phyloP scores from a whole-genome alignment of 2,329 filamentous ascomycete genomes.

The Aspergillus candidus region DNA sequence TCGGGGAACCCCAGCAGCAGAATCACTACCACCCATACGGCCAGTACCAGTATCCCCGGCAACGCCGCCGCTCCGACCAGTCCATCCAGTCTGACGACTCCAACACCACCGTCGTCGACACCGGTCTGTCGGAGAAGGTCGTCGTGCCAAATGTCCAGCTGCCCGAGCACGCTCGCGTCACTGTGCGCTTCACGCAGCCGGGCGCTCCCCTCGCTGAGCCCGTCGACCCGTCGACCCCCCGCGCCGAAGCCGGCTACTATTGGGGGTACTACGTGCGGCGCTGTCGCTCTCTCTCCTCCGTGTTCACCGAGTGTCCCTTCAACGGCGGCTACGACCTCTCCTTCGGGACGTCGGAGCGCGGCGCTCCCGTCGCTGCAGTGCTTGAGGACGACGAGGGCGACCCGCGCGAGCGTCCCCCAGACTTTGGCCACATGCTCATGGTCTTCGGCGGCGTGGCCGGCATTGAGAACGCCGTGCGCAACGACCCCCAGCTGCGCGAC shows the following conservation, averaged over 20 bases:
- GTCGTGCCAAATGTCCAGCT: slow-evolving; percentile 53
- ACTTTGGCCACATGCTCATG: slow-evolving; percentile 62
- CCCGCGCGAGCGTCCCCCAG: slow-evolving; percentile 36
- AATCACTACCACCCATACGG: no score
- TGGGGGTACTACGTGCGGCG: slow-evolving; percentile 74
- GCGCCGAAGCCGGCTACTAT: slow-evolving; percentile 73
- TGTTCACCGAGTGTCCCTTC: slow-evolving; percentile 71
- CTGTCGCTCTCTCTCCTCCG: slow-evolving; percentile 59
- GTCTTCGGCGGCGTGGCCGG: slow-evolving; percentile 78
- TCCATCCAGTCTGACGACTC: background rate
- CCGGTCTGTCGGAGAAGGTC: slow-evolving; percentile 44
- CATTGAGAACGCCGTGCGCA: slow-evolving; percentile 66
- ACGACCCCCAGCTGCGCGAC: slow-evolving; percentile 52
- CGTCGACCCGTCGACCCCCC: slow-evolving; percentile 62
- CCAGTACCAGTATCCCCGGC: slow-evolving; percentile 27
- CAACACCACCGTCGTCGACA: slow-evolving; percentile 39
- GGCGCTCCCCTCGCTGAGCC: slow-evolving; percentile 46
- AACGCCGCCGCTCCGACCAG: slow-evolving; percentile 13
- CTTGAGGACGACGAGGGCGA: slow-evolving; percentile 34
- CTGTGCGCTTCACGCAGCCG: slow-evolving; percentile 55
- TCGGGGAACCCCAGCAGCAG: slow-evolving; percentile 19
- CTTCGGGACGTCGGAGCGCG: slow-evolving; percentile 77
- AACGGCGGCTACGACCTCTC: slow-evolving; percentile 75
- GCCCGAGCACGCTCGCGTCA: slow-evolving; percentile 66
- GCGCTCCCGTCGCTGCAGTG: slow-evolving; percentile 43